Conservation (phyloP, 2,329 filamentous ascomycete species). For the Trichoderma sp. region DNA sequence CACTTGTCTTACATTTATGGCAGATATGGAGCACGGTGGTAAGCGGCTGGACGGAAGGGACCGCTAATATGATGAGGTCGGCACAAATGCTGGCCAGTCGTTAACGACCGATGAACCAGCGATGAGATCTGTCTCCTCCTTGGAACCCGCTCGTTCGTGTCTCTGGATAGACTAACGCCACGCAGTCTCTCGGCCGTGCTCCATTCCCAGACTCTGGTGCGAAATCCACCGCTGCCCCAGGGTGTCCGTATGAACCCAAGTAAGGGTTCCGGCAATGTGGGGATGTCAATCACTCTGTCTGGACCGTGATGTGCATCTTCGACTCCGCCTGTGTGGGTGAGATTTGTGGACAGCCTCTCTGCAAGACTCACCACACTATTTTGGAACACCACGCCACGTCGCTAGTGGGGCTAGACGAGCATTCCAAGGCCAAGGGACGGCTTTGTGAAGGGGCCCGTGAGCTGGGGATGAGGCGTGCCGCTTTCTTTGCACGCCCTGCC, state of each 20-base stretch:
- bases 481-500: not conserved
- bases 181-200: not conserved
- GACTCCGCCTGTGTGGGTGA: conserved; percentile 21
- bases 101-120: conserved; percentile 19
- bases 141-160: conserved; percentile 12
- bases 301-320: conserved; percentile 24
- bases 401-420: conserved; percentile 7
- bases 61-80: conserved; percentile 19
- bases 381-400: conserved; percentile 11
- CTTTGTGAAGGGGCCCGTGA: not conserved
- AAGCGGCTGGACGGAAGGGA: conserved; percentile 23
- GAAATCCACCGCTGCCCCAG: not conserved
- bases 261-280: conserved; percentile 14
- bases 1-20: not conserved
- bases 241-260: not conserved
- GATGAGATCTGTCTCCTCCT: conserved; percentile 18
- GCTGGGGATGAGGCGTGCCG: not conserved
- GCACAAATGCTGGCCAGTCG: conserved; percentile 14
- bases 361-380: conserved; percentile 15
- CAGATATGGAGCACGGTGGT: not conserved
- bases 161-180: conserved; percentile 20
- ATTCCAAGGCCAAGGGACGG: conserved; percentile 20
- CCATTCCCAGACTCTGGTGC: not conserved
- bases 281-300: conserved; percentile 23
- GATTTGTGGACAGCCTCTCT: conserved; percentile 19